These are phyloP conservation scores for Populus hybrid DNA, from an alignment of 441 rosid species.

Conservation along the genomic window DNA sequence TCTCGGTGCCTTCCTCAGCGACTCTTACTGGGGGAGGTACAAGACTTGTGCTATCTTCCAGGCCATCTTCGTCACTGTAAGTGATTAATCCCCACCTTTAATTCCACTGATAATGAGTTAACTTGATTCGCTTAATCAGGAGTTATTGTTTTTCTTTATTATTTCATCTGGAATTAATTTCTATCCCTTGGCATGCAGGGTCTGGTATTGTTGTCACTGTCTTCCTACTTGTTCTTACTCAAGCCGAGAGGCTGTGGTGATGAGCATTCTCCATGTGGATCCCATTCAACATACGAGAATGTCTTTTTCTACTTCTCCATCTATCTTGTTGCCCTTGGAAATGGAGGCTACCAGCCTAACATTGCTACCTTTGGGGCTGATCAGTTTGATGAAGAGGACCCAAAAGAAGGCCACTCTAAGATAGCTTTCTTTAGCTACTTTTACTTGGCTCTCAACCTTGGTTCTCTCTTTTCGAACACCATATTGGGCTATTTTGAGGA, in stretches of 20 bases:
- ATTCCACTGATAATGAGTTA: neutral
- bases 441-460: conserved; percentile 82
- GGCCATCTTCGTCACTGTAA: conserved; percentile 86
- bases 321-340: conserved; percentile 84
- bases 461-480: conserved; percentile 92
- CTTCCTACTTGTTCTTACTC: conserved; percentile 65
- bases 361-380: conserved; percentile 96
- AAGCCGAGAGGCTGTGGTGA: conserved; percentile 78
- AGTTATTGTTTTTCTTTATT: no score
- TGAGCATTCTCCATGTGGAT: conserved; percentile 49
- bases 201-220: conserved; percentile 56
- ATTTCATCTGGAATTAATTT: neutral
- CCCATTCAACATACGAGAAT: conserved; percentile 49
- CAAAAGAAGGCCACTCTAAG: conserved; percentile 66
- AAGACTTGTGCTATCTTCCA: conserved; percentile 94
- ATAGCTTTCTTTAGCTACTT: conserved; percentile 90
- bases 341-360: conserved; percentile 91
- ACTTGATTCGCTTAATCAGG: no score
- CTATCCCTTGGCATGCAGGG: conserved; percentile 45
- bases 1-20: conserved; percentile 92
- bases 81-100: conserved; percentile 12
- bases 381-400: conserved; percentile 83
- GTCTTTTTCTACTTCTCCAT: conserved; percentile 71
- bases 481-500: conserved; percentile 81
- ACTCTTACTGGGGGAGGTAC: conserved; percentile 97